Evolutionary conservation across 176 grass and related monocot genomes (phyloP).

Genomic region (Rhynchospora breviuscula): DNA sequence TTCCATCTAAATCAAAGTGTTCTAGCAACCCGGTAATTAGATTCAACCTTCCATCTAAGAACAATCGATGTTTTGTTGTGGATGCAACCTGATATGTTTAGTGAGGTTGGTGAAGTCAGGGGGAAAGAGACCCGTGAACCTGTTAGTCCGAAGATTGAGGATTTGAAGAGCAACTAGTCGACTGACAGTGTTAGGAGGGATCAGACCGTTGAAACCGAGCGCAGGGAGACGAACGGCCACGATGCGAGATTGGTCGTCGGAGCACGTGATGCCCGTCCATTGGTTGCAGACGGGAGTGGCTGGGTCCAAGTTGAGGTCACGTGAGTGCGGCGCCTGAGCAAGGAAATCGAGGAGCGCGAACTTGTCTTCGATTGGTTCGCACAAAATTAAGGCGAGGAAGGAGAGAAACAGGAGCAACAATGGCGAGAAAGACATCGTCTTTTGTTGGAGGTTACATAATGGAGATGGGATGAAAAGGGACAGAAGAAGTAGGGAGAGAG

Average conservation of each 20-base stretch:
- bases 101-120: conserved; percentile 46
- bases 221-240: conserved; percentile 63
- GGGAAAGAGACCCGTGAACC: conserved; percentile 44
- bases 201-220: conserved; percentile 45
- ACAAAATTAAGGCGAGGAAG: background rate
- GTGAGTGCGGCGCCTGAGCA: conserved; percentile 18
- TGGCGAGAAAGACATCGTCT: conserved; percentile 8
- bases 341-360: conserved; percentile 66
- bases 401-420: conserved; percentile 24
- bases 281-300: conserved; percentile 35
- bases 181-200: conserved; percentile 52
- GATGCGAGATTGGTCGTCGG: conserved; percentile 42
- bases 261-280: conserved; percentile 92
- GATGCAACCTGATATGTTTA: conserved; percentile 58
- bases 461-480: background rate
- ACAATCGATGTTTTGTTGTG: conserved; percentile 72
- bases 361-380: conserved; percentile 57
- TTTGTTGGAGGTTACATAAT: conserved; percentile 24
- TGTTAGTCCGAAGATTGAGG: conserved; percentile 87
- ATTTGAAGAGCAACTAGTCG: conserved; percentile 59
- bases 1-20: background rate
- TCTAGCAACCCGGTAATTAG: conserved; percentile 77
- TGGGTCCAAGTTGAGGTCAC: conserved; percentile 54
- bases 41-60: too few relatives aligned
- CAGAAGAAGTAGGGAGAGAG: background rate